phyloP scores from a whole-genome alignment of 176 grass and related monocot genomes.

The Bolboschoenus planiculmis region DNA sequence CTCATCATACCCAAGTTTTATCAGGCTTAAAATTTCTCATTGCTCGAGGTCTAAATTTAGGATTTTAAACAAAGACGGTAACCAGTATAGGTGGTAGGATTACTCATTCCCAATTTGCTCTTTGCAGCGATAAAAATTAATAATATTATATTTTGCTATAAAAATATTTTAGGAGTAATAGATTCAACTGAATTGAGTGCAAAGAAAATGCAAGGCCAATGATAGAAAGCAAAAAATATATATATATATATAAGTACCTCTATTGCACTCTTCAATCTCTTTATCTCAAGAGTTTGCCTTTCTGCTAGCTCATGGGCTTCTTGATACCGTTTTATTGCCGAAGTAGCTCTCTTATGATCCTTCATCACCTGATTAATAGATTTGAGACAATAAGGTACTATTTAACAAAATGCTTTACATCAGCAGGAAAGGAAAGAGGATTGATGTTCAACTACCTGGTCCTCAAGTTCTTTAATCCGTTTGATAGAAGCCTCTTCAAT shows the following conservation, averaged over 20 bases:
- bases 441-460: slow-evolving; percentile 44
- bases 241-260: no score
- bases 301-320: slow-evolving; percentile 58
- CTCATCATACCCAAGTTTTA: background rate
- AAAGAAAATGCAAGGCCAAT: slow-evolving; percentile 16
- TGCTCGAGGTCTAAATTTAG: background rate
- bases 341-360: slow-evolving; percentile 52
- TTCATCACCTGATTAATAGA: slow-evolving; percentile 43
- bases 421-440: background rate
- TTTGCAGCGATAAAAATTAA: slow-evolving; percentile 21
- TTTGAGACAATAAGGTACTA: background rate
- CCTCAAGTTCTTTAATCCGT: slow-evolving; percentile 82
- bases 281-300: slow-evolving; percentile 53
- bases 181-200: background rate
- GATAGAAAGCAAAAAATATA: slow-evolving; percentile 1
- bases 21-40: background rate
- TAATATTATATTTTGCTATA: background rate
- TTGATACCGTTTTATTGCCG: slow-evolving; percentile 43
- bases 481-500: slow-evolving; percentile 95
- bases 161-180: slow-evolving; percentile 19
- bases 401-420: background rate
- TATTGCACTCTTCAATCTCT: slow-evolving; percentile 56
- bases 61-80: background rate
- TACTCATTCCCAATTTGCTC: background rate
- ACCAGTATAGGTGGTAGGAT: background rate